Evolutionary conservation across 2,329 filamentous ascomycete genomes (phyloP), one percentile per base, ranked within the genome.

Genomic region (Exophiala oligosperma): DNA sequence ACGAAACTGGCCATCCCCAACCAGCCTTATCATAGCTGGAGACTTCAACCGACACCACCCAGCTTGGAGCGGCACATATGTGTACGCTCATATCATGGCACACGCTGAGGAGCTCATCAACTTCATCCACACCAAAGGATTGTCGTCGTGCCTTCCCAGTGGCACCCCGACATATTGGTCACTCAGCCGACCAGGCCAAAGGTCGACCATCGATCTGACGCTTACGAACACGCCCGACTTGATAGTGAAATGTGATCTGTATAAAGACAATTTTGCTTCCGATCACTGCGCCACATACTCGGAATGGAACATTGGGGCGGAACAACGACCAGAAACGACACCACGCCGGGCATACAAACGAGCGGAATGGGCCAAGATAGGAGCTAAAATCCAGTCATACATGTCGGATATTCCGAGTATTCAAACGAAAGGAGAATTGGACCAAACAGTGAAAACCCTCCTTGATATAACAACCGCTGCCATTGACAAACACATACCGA

Each of bases 1-100:
- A 66, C 66, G 2, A 53, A 67, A 56, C 67, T 54, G 59, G 47
- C 50, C 26, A 49, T 9, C 3, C 21, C 40, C 14, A 23, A 43
- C 40, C n/a, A 43, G 14, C 4, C 40, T 43, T 23, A 43, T 23
- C 40, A n/a, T 43, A 43, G 40, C 40, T 23, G 40, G 40, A 17
- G 40, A 43, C 8, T 43, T 43, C 40, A 43, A 43, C 40, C 40
- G 40, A 4, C 40, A 43, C 40, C 40, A 43, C 40, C 40, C 40
- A 23, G 40, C 40, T 23, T 43, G 40, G 40, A 43, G 40, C 21
- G n/a, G 40, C 8, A 43, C 14, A 17, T 17, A 23, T 5, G 40
- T 43, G 40, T 23, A 43, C 40, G n/a, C 14, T 9, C 40, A 9
- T n/a, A 23, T 43, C 5, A 43, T 43, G 40, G 40, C 40, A 23